A percentile compares a stretch with the other conserved stretches of the same genome.
These are phyloP conservation scores for Coprinopsis marcescibilis DNA, from an alignment of 768 basidiomycete species.

Conservation along the genomic window DNA sequence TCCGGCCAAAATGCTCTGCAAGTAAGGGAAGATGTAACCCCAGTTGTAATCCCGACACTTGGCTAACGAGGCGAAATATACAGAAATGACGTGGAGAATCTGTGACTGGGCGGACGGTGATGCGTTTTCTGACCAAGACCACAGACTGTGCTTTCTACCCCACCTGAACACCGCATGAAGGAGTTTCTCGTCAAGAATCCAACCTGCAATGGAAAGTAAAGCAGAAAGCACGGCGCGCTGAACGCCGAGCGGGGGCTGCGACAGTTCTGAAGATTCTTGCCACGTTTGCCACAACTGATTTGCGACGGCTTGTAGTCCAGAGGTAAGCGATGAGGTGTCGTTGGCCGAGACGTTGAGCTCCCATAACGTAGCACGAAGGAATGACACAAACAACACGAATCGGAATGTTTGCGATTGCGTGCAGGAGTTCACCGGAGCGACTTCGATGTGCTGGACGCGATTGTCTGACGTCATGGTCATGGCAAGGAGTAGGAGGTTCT, in stretches of 20 bases:
- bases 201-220: conserved; percentile 1
- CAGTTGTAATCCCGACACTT: not conserved
- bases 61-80: not conserved
- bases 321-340: not conserved
- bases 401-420: not conserved
- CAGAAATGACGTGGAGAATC: not conserved
- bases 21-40: not conserved
- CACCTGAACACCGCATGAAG: not conserved
- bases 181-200: not conserved
- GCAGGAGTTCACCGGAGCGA: not conserved
- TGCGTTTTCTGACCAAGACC: not conserved
- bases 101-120: not conserved
- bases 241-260: not conserved
- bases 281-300: conserved; percentile 3
- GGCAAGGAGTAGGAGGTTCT: conserved; percentile 34
- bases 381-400: conserved; percentile 1
- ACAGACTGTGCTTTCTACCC: not conserved
- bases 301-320: not conserved
- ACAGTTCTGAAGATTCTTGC: not conserved
- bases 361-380: not conserved
- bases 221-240: not conserved
- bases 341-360: not conserved
- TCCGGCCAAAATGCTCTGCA: not conserved
- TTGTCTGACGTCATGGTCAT: not conserved
- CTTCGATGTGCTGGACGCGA: not conserved